phyloP scores from a whole-genome alignment of 352 stramenopile species.

The Halophytophthora batemanensis region DNA sequence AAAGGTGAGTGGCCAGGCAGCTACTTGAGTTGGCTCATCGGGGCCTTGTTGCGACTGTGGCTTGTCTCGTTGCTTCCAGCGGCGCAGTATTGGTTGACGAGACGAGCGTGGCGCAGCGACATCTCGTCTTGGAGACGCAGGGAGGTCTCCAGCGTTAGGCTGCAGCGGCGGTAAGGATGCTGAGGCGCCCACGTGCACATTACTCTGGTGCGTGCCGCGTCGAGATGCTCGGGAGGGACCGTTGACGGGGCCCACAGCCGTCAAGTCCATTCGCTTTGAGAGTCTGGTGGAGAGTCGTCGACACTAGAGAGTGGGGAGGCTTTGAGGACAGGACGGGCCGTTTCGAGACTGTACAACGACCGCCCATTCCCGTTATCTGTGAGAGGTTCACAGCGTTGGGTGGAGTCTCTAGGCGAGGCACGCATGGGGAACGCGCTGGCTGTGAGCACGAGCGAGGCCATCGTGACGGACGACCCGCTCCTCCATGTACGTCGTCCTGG shows the following conservation, averaged over 20 bases:
- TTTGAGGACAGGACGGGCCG: too few relatives aligned
- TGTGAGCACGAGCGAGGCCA: conserved; percentile 24
- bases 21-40: conserved; percentile 27
- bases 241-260: too few relatives aligned
- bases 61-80: conserved; percentile 19
- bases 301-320: neutral
- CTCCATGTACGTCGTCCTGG: conserved; percentile 34
- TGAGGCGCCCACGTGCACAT: too few relatives aligned
- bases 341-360: too few relatives aligned
- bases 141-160: too few relatives aligned
- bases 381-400: too few relatives aligned
- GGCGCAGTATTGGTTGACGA: conserved; percentile 1
- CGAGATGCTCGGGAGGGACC: too few relatives aligned
- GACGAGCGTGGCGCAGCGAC: neutral
- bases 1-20: conserved; percentile 38
- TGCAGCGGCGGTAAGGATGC: conserved; percentile 1
- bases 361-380: too few relatives aligned
- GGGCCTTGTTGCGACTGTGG: conserved; percentile 1
- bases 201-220: too few relatives aligned
- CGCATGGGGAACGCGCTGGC: conserved; percentile 45
- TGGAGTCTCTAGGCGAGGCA: neutral
- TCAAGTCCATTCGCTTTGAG: too few relatives aligned
- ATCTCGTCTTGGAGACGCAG: conserved; percentile 9
- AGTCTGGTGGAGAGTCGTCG: neutral
- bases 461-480: conserved; percentile 44